These are phyloP conservation scores for Exophiala spinifera DNA, from an alignment of 2,329 filamentous ascomycete genomes.

Conservation along the genomic window DNA sequence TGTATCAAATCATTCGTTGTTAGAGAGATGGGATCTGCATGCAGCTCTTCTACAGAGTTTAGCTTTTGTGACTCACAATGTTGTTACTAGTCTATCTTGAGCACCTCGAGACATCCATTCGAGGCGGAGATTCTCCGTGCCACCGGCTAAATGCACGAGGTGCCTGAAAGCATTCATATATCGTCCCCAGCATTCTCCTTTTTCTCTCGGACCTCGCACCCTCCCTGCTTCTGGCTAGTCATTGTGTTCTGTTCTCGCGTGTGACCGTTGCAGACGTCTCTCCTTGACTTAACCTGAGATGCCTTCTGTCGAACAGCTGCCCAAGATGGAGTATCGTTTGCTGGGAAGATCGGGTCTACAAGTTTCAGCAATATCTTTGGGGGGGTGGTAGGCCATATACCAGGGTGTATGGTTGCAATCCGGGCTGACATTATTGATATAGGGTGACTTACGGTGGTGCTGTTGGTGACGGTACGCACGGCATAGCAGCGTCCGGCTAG, in stretches of 20 bases:
- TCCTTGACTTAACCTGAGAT: neutral
- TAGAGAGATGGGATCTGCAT: too few relatives aligned
- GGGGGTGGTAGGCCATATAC: constrained; percentile 35
- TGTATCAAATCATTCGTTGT: too few relatives aligned
- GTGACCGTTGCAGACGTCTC: neutral
- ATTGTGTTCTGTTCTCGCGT: too few relatives aligned
- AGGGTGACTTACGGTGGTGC: constrained; percentile 73
- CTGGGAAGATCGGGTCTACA: constrained; percentile 69
- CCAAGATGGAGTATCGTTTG: constrained; percentile 67
- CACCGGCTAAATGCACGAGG: neutral
- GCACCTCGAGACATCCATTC: neutral
- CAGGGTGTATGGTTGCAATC: neutral
- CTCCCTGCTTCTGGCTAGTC: neutral
- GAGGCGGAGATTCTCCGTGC: neutral
- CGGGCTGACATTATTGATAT: neutral
- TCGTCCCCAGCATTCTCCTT: too few relatives aligned
- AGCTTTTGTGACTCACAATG: too few relatives aligned
- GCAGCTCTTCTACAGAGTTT: too few relatives aligned
- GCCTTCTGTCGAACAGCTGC: constrained; percentile 36
- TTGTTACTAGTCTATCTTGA: neutral
- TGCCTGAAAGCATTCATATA: neutral
- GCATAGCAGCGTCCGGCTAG: neutral
- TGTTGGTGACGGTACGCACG: constrained; percentile 59
- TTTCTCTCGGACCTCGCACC: too few relatives aligned
- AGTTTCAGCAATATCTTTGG: constrained; percentile 70